phyloP scores from a whole-genome alignment of 768 basidiomycete genomes.

The Lepiota venenata region DNA sequence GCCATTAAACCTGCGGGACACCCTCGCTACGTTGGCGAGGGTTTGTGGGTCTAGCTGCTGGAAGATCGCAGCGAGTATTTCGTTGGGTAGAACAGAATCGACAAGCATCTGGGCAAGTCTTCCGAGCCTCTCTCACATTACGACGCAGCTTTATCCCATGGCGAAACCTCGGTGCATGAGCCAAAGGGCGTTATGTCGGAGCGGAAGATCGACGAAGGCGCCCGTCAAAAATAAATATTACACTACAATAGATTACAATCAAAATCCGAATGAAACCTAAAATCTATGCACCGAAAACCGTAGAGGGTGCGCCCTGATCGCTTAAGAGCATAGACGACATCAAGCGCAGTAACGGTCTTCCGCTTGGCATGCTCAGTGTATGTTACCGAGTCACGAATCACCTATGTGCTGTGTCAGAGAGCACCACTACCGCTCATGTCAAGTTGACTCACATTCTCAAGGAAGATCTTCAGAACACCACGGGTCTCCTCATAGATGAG shows the following conservation, averaged over 20 bases:
- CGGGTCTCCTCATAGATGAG: constrained; percentile 96
- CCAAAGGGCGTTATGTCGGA: constrained; percentile 30
- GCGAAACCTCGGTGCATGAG: constrained; percentile 31
- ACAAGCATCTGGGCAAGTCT: constrained; percentile 4
- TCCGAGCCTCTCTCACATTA: constrained; percentile 8
- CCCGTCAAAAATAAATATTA: constrained; percentile 1
- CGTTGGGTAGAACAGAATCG: constrained; percentile 45
- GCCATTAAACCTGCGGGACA: constrained; percentile 45
- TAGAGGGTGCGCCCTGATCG: constrained; percentile 81
- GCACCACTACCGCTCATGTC: background rate
- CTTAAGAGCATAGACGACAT: constrained; percentile 82
- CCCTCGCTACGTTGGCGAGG: constrained; percentile 39
- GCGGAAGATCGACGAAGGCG: constrained; percentile 37
- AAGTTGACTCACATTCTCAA: constrained; percentile 67
- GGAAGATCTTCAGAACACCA: constrained; percentile 93
- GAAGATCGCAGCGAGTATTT: constrained; percentile 51
- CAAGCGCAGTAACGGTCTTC: constrained; percentile 93
- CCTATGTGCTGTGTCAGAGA: constrained; percentile 33
- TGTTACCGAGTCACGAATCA: constrained; percentile 95
- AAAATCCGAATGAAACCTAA: constrained; percentile 11
- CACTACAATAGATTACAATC: constrained; percentile 11
- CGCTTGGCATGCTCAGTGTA: constrained; percentile 98
- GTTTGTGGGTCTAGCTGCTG: constrained; percentile 29
- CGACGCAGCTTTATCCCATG: constrained; percentile 28
- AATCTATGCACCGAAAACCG: constrained; percentile 83